phyloP scores from a whole-genome alignment of 371 early-diverging fungal species.

The Apophysomyces sp. region DNA sequence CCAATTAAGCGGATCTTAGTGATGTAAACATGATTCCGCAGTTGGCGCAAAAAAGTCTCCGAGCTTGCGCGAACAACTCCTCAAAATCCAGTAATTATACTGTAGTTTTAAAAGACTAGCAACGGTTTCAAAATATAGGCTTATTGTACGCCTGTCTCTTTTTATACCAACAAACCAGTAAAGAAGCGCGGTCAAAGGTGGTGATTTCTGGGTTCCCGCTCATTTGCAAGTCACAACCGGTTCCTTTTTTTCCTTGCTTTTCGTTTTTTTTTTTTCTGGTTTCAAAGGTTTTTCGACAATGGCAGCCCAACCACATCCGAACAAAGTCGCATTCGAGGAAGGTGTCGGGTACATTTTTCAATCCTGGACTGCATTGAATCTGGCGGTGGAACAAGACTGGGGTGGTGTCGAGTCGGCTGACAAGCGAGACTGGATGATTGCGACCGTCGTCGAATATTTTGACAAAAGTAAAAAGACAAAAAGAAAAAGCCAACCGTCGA shows the following conservation, averaged over 20 bases:
- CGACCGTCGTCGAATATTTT: conserved; percentile 69
- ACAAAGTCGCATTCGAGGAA: conserved; percentile 62
- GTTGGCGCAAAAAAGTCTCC: too few relatives aligned
- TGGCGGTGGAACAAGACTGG: conserved; percentile 82
- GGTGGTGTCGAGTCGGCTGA: conserved; percentile 73
- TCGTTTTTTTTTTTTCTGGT: neutral
- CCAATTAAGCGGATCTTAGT: too few relatives aligned
- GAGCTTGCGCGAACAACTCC: too few relatives aligned
- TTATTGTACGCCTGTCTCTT: too few relatives aligned
- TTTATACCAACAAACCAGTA: too few relatives aligned
- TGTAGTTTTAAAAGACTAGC: too few relatives aligned
- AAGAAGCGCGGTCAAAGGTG: too few relatives aligned
- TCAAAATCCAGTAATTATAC: too few relatives aligned
- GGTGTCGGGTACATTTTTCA: conserved; percentile 57
- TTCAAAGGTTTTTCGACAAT: neutral
- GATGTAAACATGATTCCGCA: too few relatives aligned
- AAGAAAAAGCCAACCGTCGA: too few relatives aligned
- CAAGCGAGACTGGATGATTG: conserved; percentile 79
- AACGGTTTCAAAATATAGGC: too few relatives aligned
- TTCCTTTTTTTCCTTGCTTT: neutral
- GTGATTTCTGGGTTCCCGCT: too few relatives aligned
- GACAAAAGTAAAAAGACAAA: conserved; percentile 50
- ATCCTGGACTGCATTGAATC: conserved; percentile 75
- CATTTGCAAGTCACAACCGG: conserved; percentile 1
- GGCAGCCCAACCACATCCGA: conserved; percentile 44